phyloP scores from a whole-genome alignment of 2,329 filamentous ascomycete genomes.

The Microsporum ferrugineum region DNA sequence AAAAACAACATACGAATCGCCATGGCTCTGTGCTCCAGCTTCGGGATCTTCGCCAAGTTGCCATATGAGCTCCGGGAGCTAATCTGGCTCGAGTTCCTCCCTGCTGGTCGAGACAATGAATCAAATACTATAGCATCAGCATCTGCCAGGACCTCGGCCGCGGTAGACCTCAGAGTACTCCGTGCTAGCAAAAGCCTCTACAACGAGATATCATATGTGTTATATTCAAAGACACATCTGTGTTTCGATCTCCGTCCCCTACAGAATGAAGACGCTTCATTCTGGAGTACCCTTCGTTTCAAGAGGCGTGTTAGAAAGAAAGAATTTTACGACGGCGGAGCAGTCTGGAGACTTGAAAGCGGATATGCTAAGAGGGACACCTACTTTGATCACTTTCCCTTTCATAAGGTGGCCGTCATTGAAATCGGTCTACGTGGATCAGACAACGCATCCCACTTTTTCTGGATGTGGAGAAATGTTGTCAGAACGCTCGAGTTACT shows the following conservation, averaged over 20 bases:
- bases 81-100: slow-evolving; percentile 1
- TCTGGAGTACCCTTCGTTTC: not conserved
- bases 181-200: not conserved
- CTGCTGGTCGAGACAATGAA: not conserved
- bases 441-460: not conserved
- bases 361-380: too few species aligned
- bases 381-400: not conserved
- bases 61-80: slow-evolving; percentile 8
- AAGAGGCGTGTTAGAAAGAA: not conserved
- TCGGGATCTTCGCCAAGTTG: not conserved
- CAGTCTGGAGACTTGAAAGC: not conserved
- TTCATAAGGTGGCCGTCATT: not conserved
- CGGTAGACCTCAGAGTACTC: not conserved
- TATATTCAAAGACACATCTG: not conserved
- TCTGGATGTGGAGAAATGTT: not conserved
- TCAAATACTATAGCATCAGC: not conserved
- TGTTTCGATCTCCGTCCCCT: not conserved
- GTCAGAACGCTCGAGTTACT: not conserved
- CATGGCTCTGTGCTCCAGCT: not conserved
- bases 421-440: not conserved
- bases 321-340: not conserved
- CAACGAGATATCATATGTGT: not conserved
- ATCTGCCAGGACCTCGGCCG: not conserved
- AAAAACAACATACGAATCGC: not conserved
- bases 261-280: too few species aligned